These are phyloP conservation scores for Pichia sporocuriosa DNA, from an alignment of 805 yeast genomes.

Conservation along the genomic window DNA sequence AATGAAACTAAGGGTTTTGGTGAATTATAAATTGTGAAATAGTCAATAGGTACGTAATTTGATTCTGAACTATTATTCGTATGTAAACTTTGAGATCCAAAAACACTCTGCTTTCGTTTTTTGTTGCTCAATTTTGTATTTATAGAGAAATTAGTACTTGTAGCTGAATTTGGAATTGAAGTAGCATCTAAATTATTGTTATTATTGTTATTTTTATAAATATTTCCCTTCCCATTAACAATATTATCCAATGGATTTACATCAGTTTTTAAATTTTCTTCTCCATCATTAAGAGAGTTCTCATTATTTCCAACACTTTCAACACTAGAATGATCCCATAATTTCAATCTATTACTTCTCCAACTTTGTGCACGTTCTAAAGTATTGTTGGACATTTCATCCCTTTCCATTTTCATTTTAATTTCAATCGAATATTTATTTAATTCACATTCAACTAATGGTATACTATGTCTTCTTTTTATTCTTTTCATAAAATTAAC, in stretches of 20 bases:
- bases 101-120: conserved; percentile 5
- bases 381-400: conserved; percentile 13
- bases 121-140: not conserved
- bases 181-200: not conserved
- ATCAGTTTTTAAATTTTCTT: not conserved
- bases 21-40: not conserved
- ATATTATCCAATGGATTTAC: not conserved
- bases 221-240: not conserved
- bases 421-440: conserved; percentile 25
- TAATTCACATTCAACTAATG: conserved; percentile 30
- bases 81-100: conserved; percentile 5
- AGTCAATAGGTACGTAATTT: not conserved
- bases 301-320: too few species aligned
- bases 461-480: conserved; percentile 35
- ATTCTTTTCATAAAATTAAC: conserved; percentile 20
- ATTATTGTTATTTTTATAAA: not conserved
- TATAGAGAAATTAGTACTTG: not conserved
- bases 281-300: not conserved
- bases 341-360: not conserved
- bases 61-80: conserved; percentile 2
- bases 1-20: not conserved
- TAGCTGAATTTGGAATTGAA: too few species aligned
- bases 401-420: conserved; percentile 12
- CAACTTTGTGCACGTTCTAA: conserved; percentile 7
- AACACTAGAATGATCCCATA: not conserved